Evolutionary conservation across 768 basidiomycete genomes (phyloP).

Genomic region (Exidia glandulosa): DNA sequence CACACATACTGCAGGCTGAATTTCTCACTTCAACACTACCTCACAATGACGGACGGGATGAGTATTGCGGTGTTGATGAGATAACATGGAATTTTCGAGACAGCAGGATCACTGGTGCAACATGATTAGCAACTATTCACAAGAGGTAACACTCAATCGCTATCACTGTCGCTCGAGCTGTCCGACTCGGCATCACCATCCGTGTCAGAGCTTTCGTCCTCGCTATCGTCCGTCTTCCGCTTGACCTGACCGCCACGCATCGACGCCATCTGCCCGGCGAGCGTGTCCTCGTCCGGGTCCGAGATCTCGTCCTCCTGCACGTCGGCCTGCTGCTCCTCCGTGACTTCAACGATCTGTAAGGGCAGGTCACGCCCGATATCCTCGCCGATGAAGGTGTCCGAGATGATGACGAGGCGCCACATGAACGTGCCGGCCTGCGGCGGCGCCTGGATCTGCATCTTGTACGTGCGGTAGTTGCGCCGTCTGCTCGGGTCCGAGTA

Average conservation of each 20-base stretch:
- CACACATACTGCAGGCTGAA: too few relatives aligned
- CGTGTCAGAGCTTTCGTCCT: constrained; percentile 41
- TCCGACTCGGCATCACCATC: constrained; percentile 37
- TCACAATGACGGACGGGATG: too few relatives aligned
- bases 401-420: constrained; percentile 78
- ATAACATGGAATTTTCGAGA: too few relatives aligned
- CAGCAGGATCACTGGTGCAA: too few relatives aligned
- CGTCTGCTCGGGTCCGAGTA: constrained; percentile 36
- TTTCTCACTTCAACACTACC: too few relatives aligned
- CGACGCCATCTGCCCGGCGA: constrained; percentile 96
- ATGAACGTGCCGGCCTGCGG: constrained; percentile 72
- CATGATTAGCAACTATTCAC: too few relatives aligned
- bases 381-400: constrained; percentile 82
- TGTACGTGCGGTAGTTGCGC: constrained; percentile 70
- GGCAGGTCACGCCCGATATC: constrained; percentile 62
- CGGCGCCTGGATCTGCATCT: constrained; percentile 92
- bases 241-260: constrained; percentile 87
- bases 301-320: constrained; percentile 86
- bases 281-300: constrained; percentile 91
- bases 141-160: background rate
- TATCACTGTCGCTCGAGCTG: constrained; percentile 44
- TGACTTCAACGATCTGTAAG: constrained; percentile 76
- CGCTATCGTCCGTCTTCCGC: constrained; percentile 42
- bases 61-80: too few relatives aligned
- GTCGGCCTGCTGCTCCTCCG: constrained; percentile 45